Conservation (phyloP, 345 rosid species). For the Salix koriyanagi region DNA sequence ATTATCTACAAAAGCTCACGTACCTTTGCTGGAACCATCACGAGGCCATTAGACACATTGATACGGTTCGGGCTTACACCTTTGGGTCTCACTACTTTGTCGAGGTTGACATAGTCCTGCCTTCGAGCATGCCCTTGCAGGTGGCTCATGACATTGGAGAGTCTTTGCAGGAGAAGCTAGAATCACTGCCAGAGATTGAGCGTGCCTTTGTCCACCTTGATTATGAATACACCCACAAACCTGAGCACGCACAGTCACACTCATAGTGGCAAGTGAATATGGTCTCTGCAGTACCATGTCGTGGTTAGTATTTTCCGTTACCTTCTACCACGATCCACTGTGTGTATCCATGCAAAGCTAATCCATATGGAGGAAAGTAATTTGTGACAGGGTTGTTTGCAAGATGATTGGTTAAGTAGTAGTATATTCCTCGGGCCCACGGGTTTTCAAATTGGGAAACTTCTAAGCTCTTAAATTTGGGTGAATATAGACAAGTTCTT, state of each 20-base stretch:
- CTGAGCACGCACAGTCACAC: constrained; percentile 66
- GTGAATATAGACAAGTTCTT: neutral
- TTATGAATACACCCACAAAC: constrained; percentile 89
- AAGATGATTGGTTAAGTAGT: neutral
- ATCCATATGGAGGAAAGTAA: neutral
- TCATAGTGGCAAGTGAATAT: neutral
- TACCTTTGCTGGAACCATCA: constrained; percentile 99
- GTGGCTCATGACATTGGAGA: constrained; percentile 95
- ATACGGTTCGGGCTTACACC: constrained; percentile 95
- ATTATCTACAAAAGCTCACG: constrained; percentile 81
- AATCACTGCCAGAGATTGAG: constrained; percentile 79
- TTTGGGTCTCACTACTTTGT: constrained; percentile 97
- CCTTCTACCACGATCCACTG: neutral
- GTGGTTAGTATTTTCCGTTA: neutral
- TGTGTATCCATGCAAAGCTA: neutral
- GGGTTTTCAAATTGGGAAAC: neutral
- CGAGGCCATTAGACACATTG: constrained; percentile 77
- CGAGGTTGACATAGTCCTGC: constrained; percentile 93
- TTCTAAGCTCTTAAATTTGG: neutral
- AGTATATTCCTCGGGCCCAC: neutral
- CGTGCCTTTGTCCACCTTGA: constrained; percentile 98
- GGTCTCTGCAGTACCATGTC: too few relatives aligned
- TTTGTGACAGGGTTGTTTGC: neutral
- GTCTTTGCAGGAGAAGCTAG: constrained; percentile 85
- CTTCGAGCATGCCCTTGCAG: constrained; percentile 80